These are phyloP conservation scores for Cyclocybe cylindracea DNA, from an alignment of 768 basidiomycete genomes.

Conservation along the genomic window DNA sequence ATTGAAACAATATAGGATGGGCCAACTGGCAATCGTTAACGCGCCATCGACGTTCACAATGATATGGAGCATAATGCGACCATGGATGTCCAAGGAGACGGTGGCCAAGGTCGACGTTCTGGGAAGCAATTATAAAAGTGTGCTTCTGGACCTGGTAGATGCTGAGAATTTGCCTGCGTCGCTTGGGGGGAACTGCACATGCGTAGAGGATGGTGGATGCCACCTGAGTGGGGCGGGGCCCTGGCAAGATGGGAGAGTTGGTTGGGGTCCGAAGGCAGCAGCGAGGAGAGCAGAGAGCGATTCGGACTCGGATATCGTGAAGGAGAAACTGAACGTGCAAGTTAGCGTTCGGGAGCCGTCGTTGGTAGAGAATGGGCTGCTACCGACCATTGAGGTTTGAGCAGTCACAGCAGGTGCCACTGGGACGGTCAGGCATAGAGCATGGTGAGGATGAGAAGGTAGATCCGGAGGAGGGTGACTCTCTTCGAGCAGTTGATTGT, in stretches of 20 bases:
- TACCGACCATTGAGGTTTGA: constrained; percentile 5
- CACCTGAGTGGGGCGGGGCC: constrained; percentile 65
- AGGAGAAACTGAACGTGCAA: background rate
- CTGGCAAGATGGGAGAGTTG: constrained; percentile 63
- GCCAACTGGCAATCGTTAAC: constrained; percentile 69
- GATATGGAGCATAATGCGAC: constrained; percentile 70
- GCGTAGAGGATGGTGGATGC: constrained; percentile 57
- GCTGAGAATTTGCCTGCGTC: constrained; percentile 60
- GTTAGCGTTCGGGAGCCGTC: background rate
- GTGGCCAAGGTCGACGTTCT: constrained; percentile 66
- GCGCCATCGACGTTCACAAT: constrained; percentile 72
- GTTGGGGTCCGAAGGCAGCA: constrained; percentile 44
- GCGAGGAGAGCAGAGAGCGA: background rate
- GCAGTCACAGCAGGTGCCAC: background rate
- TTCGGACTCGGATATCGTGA: background rate
- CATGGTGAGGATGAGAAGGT: constrained; percentile 20
- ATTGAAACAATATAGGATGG: constrained; percentile 53
- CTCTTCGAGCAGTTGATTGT: constrained; percentile 28
- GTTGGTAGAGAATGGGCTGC: constrained; percentile 3
- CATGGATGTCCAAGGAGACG: constrained; percentile 76
- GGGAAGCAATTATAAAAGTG: constrained; percentile 57
- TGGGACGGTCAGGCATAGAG: constrained; percentile 5
- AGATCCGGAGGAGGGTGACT: constrained; percentile 26
- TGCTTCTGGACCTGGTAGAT: constrained; percentile 60
- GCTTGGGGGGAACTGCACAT: constrained; percentile 70